Conservation (phyloP, 768 basidiomycete species). For the Lentinula lateritia region DNA sequence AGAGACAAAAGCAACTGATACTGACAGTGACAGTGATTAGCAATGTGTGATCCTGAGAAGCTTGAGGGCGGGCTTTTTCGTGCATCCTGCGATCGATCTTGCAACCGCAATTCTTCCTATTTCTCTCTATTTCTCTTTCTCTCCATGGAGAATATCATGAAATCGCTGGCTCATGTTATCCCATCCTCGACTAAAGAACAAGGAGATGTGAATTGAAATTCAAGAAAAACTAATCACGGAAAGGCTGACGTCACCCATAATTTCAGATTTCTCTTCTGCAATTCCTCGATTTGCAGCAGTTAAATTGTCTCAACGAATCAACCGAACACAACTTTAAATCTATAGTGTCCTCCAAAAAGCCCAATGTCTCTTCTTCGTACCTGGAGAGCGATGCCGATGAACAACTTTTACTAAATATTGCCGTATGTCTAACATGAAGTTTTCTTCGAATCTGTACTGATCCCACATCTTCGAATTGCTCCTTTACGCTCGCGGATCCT, state of each 20-base stretch:
- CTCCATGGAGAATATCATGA: not conserved
- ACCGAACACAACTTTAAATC: conserved; percentile 43
- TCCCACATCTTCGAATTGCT: no score
- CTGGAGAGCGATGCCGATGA: conserved; percentile 70
- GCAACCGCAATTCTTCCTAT: not conserved
- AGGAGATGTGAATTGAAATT: not conserved
- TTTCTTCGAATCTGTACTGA: no score
- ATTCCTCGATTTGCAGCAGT: conserved; percentile 51
- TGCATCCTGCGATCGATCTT: not conserved
- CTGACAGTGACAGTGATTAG: no score
- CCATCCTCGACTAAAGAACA: not conserved
- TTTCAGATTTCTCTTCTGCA: conserved; percentile 49
- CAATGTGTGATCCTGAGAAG: not conserved
- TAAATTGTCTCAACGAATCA: conserved; percentile 69
- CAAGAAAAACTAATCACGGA: not conserved
- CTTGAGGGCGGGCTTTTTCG: not conserved
- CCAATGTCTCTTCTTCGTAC: conserved; percentile 38
- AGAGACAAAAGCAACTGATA: no score
- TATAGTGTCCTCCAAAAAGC: conserved; percentile 37
- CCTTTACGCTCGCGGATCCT: no score
- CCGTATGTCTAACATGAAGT: conserved; percentile 34
- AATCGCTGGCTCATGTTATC: not conserved
- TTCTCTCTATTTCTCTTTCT: not conserved
- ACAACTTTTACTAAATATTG: conserved; percentile 62
- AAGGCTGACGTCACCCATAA: not conserved